Percentiles rank a stretch among this genome's conserved stretches.
These are phyloP conservation scores for Trametes sp. DNA, from an alignment of 1,284 basidiomycete genomes.

Conservation along the genomic window DNA sequence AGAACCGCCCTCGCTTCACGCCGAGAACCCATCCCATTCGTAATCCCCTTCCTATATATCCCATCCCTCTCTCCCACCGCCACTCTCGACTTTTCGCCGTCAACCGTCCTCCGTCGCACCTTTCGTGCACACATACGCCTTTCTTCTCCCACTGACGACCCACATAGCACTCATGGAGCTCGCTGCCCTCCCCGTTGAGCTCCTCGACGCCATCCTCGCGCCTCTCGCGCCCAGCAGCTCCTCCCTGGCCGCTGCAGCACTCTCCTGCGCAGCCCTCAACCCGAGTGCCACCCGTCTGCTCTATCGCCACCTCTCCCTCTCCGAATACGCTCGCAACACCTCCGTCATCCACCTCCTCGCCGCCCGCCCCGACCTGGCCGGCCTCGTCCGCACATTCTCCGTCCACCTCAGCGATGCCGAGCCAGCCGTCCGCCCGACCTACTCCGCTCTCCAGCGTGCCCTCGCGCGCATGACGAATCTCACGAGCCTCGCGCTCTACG, in stretches of 20 bases:
- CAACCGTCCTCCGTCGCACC: slow-evolving; percentile 11
- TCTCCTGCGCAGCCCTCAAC: slow-evolving; percentile 50
- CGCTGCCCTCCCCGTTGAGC: slow-evolving; percentile 43
- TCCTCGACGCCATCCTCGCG: slow-evolving; percentile 42
- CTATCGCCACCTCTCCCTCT: slow-evolving; percentile 62
- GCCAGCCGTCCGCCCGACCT: slow-evolving; percentile 54
- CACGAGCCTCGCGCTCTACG: slow-evolving; percentile 60
- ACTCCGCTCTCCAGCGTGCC: slow-evolving; percentile 56
- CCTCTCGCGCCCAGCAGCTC: slow-evolving; percentile 37
- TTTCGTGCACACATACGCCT: slow-evolving; percentile 12
- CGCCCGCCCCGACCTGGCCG: slow-evolving; percentile 57
- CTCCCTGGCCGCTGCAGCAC: slow-evolving; percentile 48
- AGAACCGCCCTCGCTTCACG: slow-evolving; percentile 13
- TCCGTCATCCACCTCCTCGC: slow-evolving; percentile 62
- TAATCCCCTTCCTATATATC: slow-evolving; percentile 16
- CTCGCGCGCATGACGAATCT: slow-evolving; percentile 66
- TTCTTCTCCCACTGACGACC: not conserved
- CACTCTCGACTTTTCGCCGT: slow-evolving; percentile 9
- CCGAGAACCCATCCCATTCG: slow-evolving; percentile 9
- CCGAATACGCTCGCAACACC: slow-evolving; percentile 53
- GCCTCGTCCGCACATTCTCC: slow-evolving; percentile 64
- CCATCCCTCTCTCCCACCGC: not conserved
- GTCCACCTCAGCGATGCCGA: slow-evolving; percentile 54
- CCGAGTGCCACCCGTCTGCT: slow-evolving; percentile 63
- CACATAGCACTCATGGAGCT: slow-evolving; percentile 35